Conservation (phyloP, 2,329 filamentous ascomycete species). For the Neofusicoccum umdonicola region DNA sequence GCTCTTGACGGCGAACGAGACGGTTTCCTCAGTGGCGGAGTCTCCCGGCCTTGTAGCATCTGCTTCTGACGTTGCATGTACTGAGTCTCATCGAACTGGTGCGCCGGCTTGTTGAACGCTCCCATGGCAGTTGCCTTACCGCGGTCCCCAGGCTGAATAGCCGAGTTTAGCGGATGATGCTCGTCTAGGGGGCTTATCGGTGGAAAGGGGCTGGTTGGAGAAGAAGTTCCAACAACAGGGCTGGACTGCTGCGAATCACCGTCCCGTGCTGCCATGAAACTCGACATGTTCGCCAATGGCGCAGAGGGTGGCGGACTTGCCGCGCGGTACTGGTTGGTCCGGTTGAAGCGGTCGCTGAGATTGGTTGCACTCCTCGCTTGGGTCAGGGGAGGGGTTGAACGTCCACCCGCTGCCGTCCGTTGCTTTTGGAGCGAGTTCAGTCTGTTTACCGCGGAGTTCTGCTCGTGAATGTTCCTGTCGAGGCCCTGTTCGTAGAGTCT, state of each 20-base stretch:
- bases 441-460: constrained; percentile 75
- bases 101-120: constrained; percentile 68
- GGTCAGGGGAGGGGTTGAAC: constrained; percentile 52
- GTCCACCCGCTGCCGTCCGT: constrained; percentile 31
- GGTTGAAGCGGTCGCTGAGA: constrained; percentile 45
- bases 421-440: constrained; percentile 75
- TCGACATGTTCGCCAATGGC: constrained; percentile 18
- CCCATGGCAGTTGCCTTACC: constrained; percentile 78
- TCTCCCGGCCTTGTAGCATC: constrained; percentile 72
- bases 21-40: constrained; percentile 42
- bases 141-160: constrained; percentile 71
- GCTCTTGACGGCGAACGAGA: constrained; percentile 21
- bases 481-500: constrained; percentile 81
- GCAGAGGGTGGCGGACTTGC: constrained; percentile 46
- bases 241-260: constrained; percentile 38
- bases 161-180: constrained; percentile 55
- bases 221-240: constrained; percentile 29
- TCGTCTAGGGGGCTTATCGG: constrained; percentile 71
- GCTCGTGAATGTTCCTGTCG: constrained; percentile 75
- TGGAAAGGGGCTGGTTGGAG: constrained; percentile 46
- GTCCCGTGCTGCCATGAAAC: constrained; percentile 22
- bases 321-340: constrained; percentile 40
- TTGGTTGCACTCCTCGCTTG: constrained; percentile 48
- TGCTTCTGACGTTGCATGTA: constrained; percentile 80
- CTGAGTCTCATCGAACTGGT: constrained; percentile 79